Evolutionary conservation across 441 rosid genomes (phyloP), one percentile per base, ranked within the genome.

Genomic region (Populus trichocarpa): DNA sequence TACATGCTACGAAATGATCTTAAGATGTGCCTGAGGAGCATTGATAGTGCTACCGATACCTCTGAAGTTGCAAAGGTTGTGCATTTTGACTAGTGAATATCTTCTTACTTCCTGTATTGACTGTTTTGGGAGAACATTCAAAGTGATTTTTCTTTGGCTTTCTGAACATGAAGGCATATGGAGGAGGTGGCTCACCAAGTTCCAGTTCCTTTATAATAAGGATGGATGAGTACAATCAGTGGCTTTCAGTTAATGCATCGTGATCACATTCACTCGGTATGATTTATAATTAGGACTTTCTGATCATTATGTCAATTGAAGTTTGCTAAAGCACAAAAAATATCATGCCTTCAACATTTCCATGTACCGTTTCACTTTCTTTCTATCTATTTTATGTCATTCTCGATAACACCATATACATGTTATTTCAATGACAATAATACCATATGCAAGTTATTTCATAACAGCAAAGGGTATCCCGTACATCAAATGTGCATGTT

Each of bases 181-280:
- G 96, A 32, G 97, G 93, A 81, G 97, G 98, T 69, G 93, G 96
- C 78, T 79, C 89, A 36, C 83, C 80, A 6, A 72, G 86, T 77
- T 92, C 96, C 46, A 93, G 97, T 81, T 93, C 95, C 32, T 30
- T 30, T 30, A 30, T 30, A 30, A 30, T 30, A 30, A 30, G 32
- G 32, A 30, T 30, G 32, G 32, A 30, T 30, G 32, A 92, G 78
- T 91, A 91, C 69, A 92, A 89, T 83, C 83, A 80, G 81, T 93
- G 98, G 98, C 81, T 79, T 82, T 72, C 90, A 4, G 77, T 33
- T 68, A 79, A 80, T 80, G 1, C 30, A 23, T 78, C 80, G 70
- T 71, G 74, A 79, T 67, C 66, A 11, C 40, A 30, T 70, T 12
- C 68, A 83, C 92, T 96, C 79, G 87, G 84, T 80, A 76, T 36